phyloP scores from a whole-genome alignment of 2,329 filamentous ascomycete species.

The Xylariaceae sp. region DNA sequence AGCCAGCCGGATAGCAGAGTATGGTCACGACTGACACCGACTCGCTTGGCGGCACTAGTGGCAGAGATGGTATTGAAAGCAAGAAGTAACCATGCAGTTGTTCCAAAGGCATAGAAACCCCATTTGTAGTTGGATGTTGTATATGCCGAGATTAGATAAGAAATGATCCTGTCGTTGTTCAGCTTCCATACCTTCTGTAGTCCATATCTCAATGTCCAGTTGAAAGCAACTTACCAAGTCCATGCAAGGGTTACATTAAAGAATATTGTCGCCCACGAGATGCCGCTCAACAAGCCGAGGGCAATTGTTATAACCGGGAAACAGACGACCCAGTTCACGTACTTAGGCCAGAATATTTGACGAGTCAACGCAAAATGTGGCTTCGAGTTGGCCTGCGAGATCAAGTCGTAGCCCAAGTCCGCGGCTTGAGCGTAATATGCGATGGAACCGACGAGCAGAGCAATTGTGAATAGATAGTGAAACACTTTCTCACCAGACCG shows the following conservation, averaged over 20 bases:
- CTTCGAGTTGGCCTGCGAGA: slow-evolving; percentile 32
- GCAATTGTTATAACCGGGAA: slow-evolving; percentile 43
- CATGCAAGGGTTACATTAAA: slow-evolving; percentile 46
- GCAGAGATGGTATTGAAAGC: slow-evolving; percentile 38
- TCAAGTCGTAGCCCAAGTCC: slow-evolving; percentile 42
- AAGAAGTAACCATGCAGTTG: slow-evolving; percentile 42
- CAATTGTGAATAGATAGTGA: slow-evolving; percentile 50
- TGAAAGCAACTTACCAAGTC: slow-evolving; percentile 35
- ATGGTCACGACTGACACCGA: slow-evolving; percentile 42
- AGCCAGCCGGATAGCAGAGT: slow-evolving; percentile 40
- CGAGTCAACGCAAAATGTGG: slow-evolving; percentile 27
- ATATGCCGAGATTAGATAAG: slow-evolving; percentile 45
- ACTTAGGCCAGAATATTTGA: slow-evolving; percentile 53
- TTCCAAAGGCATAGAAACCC: slow-evolving; percentile 53
- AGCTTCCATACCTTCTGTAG: neutral
- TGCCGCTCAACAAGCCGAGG: slow-evolving; percentile 45
- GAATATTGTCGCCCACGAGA: slow-evolving; percentile 53
- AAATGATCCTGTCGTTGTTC: slow-evolving; percentile 33
- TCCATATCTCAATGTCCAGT: neutral
- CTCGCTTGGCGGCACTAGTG: slow-evolving; percentile 34
- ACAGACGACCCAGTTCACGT: slow-evolving; percentile 47
- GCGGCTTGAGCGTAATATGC: slow-evolving; percentile 50
- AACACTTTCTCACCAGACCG: slow-evolving; percentile 48
- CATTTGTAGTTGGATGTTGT: slow-evolving; percentile 49
- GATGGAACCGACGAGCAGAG: slow-evolving; percentile 44